These are phyloP conservation scores for Phytophthora cajani DNA, from an alignment of 352 stramenopile species.

Conservation along the genomic window DNA sequence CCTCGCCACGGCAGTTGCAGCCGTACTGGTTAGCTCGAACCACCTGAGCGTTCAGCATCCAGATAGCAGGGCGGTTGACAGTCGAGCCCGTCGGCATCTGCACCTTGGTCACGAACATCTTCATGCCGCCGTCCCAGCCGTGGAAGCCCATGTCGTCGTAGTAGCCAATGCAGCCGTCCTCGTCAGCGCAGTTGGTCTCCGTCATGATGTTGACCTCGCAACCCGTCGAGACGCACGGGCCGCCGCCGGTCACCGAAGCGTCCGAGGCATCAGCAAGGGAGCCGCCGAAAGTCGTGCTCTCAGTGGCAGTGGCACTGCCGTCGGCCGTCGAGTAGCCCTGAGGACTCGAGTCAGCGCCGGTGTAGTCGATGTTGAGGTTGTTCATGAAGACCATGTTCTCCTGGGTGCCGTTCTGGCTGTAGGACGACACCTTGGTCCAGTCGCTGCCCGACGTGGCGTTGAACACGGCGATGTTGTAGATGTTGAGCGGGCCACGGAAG, in stretches of 20 bases:
- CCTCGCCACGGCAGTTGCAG: constrained; percentile 76
- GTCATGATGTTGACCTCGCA: constrained; percentile 83
- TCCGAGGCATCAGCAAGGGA: constrained; percentile 57
- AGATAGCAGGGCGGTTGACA: constrained; percentile 71
- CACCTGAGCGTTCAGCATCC: constrained; percentile 80
- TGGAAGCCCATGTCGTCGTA: constrained; percentile 71
- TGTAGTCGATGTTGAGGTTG: constrained; percentile 65
- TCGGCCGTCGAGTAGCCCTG: constrained; percentile 49
- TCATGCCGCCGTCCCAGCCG: constrained; percentile 71
- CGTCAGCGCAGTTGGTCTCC: constrained; percentile 48
- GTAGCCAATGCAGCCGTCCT: constrained; percentile 66
- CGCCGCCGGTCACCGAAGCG: constrained; percentile 41
- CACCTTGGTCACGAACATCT: constrained; percentile 81
- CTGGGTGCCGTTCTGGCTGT: constrained; percentile 33
- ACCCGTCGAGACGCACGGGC: constrained; percentile 63
- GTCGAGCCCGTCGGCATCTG: constrained; percentile 52
- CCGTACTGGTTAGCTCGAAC: constrained; percentile 72
- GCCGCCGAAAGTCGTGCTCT: constrained; percentile 43
- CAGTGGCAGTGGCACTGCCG: constrained; percentile 30
- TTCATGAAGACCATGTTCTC: constrained; percentile 67
- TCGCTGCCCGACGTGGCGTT: constrained; percentile 31
- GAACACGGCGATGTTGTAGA: constrained; percentile 67
- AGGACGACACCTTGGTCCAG: constrained; percentile 55
- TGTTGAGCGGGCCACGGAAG: constrained; percentile 60
- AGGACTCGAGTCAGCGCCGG: constrained; percentile 40